Evolutionary conservation across 305 asterid genomes (phyloP).

Genomic region (Andrographis paniculata): DNA sequence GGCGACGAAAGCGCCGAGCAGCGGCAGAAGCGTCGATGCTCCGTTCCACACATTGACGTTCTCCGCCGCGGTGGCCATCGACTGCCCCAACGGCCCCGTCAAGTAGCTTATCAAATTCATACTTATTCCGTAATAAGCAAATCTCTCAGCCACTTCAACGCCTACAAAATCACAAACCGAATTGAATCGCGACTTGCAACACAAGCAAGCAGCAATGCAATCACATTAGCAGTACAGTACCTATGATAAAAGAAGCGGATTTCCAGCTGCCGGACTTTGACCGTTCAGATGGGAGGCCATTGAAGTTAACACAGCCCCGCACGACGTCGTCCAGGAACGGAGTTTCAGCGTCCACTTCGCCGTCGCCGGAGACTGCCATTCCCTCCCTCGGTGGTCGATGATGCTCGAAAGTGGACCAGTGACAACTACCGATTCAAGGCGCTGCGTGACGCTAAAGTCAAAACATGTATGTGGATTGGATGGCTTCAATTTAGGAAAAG

Average conservation of each 20-base stretch:
- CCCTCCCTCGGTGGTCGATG: too few relatives aligned
- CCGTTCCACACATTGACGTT: slow-evolving; percentile 63
- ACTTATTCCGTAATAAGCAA: slow-evolving; percentile 66
- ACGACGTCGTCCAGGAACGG: background rate
- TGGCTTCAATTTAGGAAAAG: too few relatives aligned
- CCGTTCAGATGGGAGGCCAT: background rate
- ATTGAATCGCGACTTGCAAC: background rate
- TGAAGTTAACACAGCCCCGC: background rate
- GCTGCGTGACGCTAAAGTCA: too few relatives aligned
- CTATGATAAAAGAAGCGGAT: background rate
- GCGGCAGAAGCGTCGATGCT: slow-evolving; percentile 49
- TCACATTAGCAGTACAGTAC: background rate
- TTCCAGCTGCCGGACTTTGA: background rate
- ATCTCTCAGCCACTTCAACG: slow-evolving; percentile 69
- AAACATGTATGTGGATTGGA: too few relatives aligned
- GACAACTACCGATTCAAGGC: too few relatives aligned
- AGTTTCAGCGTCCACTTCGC: background rate
- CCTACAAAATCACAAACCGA: slow-evolving; percentile 20
- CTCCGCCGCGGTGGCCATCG: slow-evolving; percentile 66
- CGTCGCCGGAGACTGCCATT: background rate
- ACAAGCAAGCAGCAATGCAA: background rate
- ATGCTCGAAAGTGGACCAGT: too few relatives aligned
- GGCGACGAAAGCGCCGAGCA: slow-evolving; percentile 59
- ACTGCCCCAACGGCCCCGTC: slow-evolving; percentile 63
- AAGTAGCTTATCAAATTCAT: slow-evolving; percentile 56